Evolutionary conservation across 2,329 filamentous ascomycete genomes (phyloP), one percentile per base, ranked within the genome.

Genomic region (Trichocomaceae sp.): DNA sequence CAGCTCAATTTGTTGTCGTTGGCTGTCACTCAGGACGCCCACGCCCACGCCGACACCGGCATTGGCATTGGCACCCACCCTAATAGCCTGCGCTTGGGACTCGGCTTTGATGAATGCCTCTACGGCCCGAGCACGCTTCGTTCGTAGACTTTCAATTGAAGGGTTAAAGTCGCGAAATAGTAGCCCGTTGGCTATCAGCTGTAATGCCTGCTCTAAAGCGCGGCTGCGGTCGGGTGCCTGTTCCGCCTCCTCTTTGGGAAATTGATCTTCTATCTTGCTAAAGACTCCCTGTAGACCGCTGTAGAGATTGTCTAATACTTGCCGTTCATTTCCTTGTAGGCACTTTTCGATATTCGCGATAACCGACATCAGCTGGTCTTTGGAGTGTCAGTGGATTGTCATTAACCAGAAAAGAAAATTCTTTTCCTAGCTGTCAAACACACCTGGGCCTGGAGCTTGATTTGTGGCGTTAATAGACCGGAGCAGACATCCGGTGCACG

Each of bases 401-500:
- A 47, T 50, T 13, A 19, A 17, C 8, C 20, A 26, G 31, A 17
- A 22, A 5, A 23, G 13, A 37, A 37, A 13, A 15, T 42, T 42
- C 42, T 23, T 22, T 12, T 5, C 20, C 17, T 9, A 17, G 19
- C 5, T 39, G 56, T 59, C 57, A 59, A 41, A 64, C 64, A 59
- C 47, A 68, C 68, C 65, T 61, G 62, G 48, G 29, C 58, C 55
- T 22, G 63, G 57, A 29, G 49, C 55, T 46, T 60, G 58, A 35
- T 62, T 58, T 20, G 61, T 55, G 46, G 68, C 62, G 61, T 69
- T 70, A 46, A 73, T 56, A 59, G 70, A 72, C 56, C 68, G 67
- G 39, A 74, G 58, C 22, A 74, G 60, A 52, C 71, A 73, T 60
- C 68, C 64, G 8, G 72, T 63, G 57, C 68, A 66, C 37, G 72